phyloP scores from a whole-genome alignment of 345 rosid genomes.

The Erucastrum elatum region DNA sequence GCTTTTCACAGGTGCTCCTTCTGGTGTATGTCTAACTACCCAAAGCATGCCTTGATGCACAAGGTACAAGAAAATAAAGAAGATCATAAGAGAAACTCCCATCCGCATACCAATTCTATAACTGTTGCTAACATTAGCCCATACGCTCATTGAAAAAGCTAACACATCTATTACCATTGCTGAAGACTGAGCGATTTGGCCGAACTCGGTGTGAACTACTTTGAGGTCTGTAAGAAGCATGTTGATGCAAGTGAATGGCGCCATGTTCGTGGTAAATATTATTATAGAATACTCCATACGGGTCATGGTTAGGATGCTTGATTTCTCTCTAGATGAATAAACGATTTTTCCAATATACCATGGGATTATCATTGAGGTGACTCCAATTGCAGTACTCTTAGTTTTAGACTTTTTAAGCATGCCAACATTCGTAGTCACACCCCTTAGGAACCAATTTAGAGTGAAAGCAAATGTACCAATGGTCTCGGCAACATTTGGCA shows the following conservation, averaged over 20 bases:
- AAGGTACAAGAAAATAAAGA: constrained; percentile 14
- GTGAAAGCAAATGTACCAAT: constrained; percentile 43
- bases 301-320: constrained; percentile 8
- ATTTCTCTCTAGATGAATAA: constrained; percentile 21
- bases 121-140: background rate
- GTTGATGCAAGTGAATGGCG: constrained; percentile 47
- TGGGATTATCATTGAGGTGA: constrained; percentile 29
- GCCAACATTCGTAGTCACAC: constrained; percentile 47
- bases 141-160: background rate
- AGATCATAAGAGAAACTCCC: background rate
- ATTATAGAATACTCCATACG: background rate
- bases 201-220: constrained; percentile 48
- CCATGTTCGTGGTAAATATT: constrained; percentile 24
- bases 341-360: constrained; percentile 23
- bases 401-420: constrained; percentile 20
- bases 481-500: constrained; percentile 33
- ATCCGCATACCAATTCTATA: background rate
- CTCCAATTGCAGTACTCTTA: constrained; percentile 30
- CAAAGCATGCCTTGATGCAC: constrained; percentile 39
- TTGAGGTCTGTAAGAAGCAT: constrained; percentile 51
- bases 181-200: constrained; percentile 45
- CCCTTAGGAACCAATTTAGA: constrained; percentile 49
- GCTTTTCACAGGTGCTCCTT: constrained; percentile 34
- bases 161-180: constrained; percentile 39
- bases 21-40: constrained; percentile 42